These are phyloP conservation scores for Tubosaeta sp. DNA, from an alignment of 768 basidiomycete species.

Conservation along the genomic window DNA sequence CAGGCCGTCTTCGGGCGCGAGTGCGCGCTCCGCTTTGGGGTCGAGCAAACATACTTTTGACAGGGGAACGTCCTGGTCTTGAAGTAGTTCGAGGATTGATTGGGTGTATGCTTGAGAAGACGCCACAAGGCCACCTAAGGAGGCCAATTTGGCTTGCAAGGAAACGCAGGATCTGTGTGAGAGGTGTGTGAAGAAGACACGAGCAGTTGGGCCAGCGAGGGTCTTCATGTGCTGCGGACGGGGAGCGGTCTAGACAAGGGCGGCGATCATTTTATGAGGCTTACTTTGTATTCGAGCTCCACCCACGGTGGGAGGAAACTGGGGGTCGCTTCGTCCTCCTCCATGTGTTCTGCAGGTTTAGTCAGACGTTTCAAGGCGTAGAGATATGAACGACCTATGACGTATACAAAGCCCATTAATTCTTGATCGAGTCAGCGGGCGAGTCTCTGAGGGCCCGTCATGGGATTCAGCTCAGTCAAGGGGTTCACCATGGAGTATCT, in stretches of 20 bases:
- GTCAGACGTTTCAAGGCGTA: background rate
- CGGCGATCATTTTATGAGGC: conserved; percentile 12
- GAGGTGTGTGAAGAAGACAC: conserved; percentile 82
- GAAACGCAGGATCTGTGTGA: conserved; percentile 64
- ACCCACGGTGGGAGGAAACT: conserved; percentile 86
- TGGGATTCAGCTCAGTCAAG: no score
- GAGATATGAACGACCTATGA: conserved; percentile 44
- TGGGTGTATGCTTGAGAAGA: conserved; percentile 24
- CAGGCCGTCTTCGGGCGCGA: conserved; percentile 75
- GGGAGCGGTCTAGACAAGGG: background rate
- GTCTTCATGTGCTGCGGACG: conserved; percentile 71
- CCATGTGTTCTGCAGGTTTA: conserved; percentile 74
- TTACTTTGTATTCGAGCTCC: conserved; percentile 81
- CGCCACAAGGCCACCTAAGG: conserved; percentile 10
- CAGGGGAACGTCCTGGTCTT: conserved; percentile 31
- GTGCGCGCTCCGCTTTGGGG: conserved; percentile 68
- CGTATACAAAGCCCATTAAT: conserved; percentile 50
- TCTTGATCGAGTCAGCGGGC: background rate
- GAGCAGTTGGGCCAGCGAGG: conserved; percentile 60
- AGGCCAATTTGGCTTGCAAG: conserved; percentile 34
- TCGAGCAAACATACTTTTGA: conserved; percentile 88
- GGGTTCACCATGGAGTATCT: no score
- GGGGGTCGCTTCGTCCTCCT: conserved; percentile 78
- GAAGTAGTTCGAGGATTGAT: conserved; percentile 14
- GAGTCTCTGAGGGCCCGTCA: no score